phyloP scores from a whole-genome alignment of 768 basidiomycete species.

The Gymnopilus dilepis region DNA sequence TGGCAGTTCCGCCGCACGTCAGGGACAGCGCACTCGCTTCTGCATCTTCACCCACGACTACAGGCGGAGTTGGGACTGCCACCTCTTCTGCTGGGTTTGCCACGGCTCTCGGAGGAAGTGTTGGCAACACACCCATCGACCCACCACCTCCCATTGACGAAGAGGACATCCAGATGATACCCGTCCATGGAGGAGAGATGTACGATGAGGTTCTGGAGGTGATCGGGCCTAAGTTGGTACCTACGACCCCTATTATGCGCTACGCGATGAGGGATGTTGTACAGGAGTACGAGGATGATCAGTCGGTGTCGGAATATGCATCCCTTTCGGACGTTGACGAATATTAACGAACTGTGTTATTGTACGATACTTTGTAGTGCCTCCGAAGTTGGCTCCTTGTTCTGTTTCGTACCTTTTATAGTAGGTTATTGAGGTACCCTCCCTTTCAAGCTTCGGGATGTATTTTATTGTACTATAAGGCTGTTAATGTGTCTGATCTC shows the following conservation, averaged over 20 bases:
- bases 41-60: background rate
- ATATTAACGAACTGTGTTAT: constrained; percentile 45
- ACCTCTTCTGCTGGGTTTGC: constrained; percentile 2
- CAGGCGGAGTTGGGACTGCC: background rate
- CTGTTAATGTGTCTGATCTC: background rate
- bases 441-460: background rate
- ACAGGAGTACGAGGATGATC: constrained; percentile 79
- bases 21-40: constrained; percentile 19
- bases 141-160: constrained; percentile 38
- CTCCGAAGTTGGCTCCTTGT: constrained; percentile 1
- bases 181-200: constrained; percentile 43
- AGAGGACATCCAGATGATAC: constrained; percentile 58
- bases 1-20: constrained; percentile 4
- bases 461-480: background rate
- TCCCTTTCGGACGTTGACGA: constrained; percentile 82
- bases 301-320: constrained; percentile 78
- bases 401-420: too few species aligned
- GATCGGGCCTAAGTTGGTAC: constrained; percentile 77
- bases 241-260: constrained; percentile 81
- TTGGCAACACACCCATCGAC: constrained; percentile 14
- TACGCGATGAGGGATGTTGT: constrained; percentile 87
- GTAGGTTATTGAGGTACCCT: too few species aligned
- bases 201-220: constrained; percentile 61
- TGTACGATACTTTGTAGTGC: too few species aligned
- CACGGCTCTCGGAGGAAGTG: background rate